Evolutionary conservation across 768 basidiomycete genomes (phyloP).

Genomic region (Leccinum subgranulosum): DNA sequence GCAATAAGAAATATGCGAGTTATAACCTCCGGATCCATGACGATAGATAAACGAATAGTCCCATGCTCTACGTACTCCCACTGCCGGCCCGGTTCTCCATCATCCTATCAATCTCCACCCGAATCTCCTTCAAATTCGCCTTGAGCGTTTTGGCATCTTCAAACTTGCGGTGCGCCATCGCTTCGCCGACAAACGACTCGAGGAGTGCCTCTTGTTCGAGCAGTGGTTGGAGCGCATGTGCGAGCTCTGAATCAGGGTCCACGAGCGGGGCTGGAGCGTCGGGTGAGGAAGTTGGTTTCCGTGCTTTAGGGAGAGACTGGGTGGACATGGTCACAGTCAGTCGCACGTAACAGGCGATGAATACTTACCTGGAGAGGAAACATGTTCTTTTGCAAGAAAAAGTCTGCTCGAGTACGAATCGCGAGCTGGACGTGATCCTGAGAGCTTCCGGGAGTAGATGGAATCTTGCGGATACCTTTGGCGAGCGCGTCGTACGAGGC

Average conservation of each 20-base stretch:
- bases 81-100: constrained; percentile 33
- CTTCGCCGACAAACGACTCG: constrained; percentile 88
- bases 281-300: constrained; percentile 24
- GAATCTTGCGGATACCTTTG: constrained; percentile 77
- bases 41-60: neutral
- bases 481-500: constrained; percentile 86
- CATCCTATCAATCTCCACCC: constrained; percentile 76
- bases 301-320: constrained; percentile 49
- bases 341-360: neutral
- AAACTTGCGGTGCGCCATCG: constrained; percentile 87
- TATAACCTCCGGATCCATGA: neutral
- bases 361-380: constrained; percentile 42
- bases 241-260: constrained; percentile 68
- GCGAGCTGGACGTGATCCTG: constrained; percentile 85
- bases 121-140: constrained; percentile 76
- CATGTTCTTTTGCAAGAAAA: constrained; percentile 90
- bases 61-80: neutral
- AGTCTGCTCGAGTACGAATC: constrained; percentile 68
- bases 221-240: constrained; percentile 76
- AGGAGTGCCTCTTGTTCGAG: constrained; percentile 93
- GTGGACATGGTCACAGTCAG: neutral
- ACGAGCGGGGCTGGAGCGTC: constrained; percentile 30
- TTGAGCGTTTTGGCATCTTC: constrained; percentile 90
- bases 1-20: neutral
- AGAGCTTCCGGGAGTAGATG: constrained; percentile 62